phyloP scores from a whole-genome alignment of 1,139 yeast species.

The Suhomyces ambrosiae region DNA sequence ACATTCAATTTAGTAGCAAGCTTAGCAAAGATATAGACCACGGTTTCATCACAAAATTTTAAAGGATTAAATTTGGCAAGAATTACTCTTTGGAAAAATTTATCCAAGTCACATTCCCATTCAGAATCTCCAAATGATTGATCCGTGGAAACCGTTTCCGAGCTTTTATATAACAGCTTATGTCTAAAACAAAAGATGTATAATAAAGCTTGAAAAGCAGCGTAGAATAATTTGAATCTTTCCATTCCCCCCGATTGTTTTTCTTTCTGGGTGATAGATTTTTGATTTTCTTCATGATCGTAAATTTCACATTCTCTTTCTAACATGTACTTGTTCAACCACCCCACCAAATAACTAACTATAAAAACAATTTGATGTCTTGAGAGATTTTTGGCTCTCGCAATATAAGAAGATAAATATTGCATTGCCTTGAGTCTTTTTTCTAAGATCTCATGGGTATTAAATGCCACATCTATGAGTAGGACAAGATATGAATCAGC shows the following conservation, averaged over 20 bases:
- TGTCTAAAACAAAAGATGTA: constrained; percentile 92
- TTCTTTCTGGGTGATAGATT: constrained; percentile 13
- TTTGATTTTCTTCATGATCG: constrained; percentile 34
- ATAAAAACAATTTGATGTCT: constrained; percentile 76
- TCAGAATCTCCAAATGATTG: constrained; percentile 28
- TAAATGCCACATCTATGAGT: constrained; percentile 80
- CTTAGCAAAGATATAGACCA: constrained; percentile 90
- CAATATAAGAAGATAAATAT: constrained; percentile 86
- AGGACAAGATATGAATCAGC: constrained; percentile 84
- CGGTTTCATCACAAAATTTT: constrained; percentile 90
- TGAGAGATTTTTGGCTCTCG: constrained; percentile 77
- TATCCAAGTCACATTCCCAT: constrained; percentile 87
- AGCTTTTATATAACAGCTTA: constrained; percentile 50
- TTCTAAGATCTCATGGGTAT: constrained; percentile 65
- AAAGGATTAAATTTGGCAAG: constrained; percentile 91
- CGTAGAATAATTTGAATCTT: constrained; percentile 82
- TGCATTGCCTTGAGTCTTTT: constrained; percentile 87
- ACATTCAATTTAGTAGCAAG: constrained; percentile 87
- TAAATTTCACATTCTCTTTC: constrained; percentile 84
- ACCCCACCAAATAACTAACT: constrained; percentile 73
- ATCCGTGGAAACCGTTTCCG: constrained; percentile 20
- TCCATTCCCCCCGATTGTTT: constrained; percentile 61
- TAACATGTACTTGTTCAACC: constrained; percentile 78
- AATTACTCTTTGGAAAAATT: constrained; percentile 82
- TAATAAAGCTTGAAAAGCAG: constrained; percentile 89